phyloP scores from a whole-genome alignment of 2,329 filamentous ascomycete species.

The Colletotrichum musae region DNA sequence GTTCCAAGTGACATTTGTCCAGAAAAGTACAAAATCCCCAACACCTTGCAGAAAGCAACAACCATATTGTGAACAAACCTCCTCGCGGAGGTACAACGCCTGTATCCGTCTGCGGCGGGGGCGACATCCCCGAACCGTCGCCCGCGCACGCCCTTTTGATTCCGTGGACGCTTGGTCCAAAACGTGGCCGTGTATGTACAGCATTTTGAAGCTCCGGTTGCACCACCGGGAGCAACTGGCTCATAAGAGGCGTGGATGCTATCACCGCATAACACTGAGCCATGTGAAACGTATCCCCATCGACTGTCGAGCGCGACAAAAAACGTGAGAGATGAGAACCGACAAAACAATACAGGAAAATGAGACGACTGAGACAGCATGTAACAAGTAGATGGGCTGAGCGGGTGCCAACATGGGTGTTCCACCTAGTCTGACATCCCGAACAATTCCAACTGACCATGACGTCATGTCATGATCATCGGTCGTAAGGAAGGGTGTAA shows the following conservation, averaged over 20 bases:
- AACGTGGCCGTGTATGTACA: conserved; percentile 39
- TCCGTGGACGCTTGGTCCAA: conserved; percentile 27
- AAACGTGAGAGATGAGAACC: neutral
- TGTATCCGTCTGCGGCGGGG: conserved; percentile 19
- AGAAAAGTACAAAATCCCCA: conserved; percentile 22
- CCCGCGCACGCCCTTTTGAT: conserved; percentile 14
- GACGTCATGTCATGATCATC: conserved; percentile 31
- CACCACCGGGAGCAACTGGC: conserved; percentile 30
- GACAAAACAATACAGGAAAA: neutral
- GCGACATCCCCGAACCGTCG: conserved; percentile 19
- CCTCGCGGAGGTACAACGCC: conserved; percentile 36
- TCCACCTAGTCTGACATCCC: conserved; percentile 21
- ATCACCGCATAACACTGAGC: conserved; percentile 36
- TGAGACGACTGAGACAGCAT: neutral
- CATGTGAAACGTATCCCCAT: conserved; percentile 37
- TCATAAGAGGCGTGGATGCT: conserved; percentile 31
- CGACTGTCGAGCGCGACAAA: conserved; percentile 18
- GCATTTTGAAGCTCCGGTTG: conserved; percentile 23
- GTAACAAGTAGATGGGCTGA: neutral
- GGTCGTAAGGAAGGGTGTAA: neutral
- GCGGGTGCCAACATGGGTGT: conserved; percentile 8
- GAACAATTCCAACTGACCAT: conserved; percentile 8
- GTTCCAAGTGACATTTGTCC: neutral
- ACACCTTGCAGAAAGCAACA: conserved; percentile 31
- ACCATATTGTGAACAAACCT: conserved; percentile 9